Conservation (phyloP, 345 rosid species). For the Aquilaria sinensis region DNA sequence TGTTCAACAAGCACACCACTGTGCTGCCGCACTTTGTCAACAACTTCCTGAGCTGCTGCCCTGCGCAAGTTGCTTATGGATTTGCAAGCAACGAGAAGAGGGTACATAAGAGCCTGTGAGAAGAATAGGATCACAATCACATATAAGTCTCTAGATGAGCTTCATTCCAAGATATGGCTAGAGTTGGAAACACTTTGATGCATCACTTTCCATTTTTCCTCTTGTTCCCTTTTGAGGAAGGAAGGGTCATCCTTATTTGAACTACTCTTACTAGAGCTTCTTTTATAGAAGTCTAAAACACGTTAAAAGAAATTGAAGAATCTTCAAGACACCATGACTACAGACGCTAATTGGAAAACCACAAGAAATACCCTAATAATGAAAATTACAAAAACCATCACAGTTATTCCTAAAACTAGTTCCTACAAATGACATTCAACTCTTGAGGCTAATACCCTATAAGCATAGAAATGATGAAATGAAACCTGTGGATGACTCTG, state of each 20-base stretch:
- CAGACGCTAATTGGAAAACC: background rate
- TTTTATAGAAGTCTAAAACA: too few relatives aligned
- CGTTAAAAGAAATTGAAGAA: too few relatives aligned
- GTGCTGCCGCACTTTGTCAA: conserved; percentile 93
- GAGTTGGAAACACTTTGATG: too few relatives aligned
- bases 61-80: conserved; percentile 89
- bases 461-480: conserved; percentile 8
- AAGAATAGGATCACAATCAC: conserved; percentile 3
- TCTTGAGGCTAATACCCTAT: background rate
- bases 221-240: too few relatives aligned
- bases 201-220: too few relatives aligned
- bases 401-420: too few relatives aligned
- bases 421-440: too few relatives aligned
- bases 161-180: background rate
- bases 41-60: conserved; percentile 98
- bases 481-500: conserved; percentile 95
- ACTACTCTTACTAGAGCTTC: too few relatives aligned
- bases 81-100: conserved; percentile 98
- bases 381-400: background rate
- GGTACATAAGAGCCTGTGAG: conserved; percentile 96
- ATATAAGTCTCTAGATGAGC: too few relatives aligned
- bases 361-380: background rate
- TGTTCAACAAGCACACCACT: conserved; percentile 93
- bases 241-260: too few relatives aligned
- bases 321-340: too few relatives aligned